Evolutionary conservation across 352 stramenopile genomes (phyloP).

Genomic region (Globisporangium cylindrosporum): DNA sequence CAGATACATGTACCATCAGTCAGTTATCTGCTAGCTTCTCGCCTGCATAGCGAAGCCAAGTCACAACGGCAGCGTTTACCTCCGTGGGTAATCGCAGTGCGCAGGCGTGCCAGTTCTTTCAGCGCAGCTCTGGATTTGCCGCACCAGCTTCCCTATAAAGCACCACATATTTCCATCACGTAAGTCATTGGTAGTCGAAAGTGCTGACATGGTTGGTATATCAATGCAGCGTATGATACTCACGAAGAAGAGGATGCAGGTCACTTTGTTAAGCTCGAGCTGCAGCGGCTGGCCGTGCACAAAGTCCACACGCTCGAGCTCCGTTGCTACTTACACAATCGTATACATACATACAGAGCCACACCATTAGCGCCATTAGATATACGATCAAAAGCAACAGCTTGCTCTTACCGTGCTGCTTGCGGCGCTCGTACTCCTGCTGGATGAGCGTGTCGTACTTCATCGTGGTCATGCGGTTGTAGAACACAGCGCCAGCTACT

Average conservation of each 20-base stretch:
- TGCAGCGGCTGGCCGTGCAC: constrained; percentile 47
- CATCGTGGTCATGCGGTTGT: constrained; percentile 49
- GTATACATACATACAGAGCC: neutral
- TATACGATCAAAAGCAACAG: too few species aligned
- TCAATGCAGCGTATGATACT: constrained; percentile 3
- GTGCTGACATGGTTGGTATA: neutral
- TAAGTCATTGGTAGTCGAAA: neutral
- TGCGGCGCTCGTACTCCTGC: constrained; percentile 17
- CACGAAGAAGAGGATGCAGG: constrained; percentile 80
- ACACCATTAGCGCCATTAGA: neutral
- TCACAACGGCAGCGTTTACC: constrained; percentile 19
- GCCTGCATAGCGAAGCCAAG: neutral
- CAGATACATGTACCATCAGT: neutral
- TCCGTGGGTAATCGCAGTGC: constrained; percentile 29
- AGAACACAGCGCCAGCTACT: constrained; percentile 48
- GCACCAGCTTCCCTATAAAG: constrained; percentile 58
- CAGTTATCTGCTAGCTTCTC: neutral
- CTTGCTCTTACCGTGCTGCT: constrained; percentile 8
- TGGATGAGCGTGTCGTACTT: constrained; percentile 48
- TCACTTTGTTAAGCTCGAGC: constrained; percentile 59
- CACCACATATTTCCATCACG: neutral
- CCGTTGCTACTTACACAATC: constrained; percentile 22
- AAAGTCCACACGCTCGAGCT: constrained; percentile 52
- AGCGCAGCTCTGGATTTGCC: constrained; percentile 48
- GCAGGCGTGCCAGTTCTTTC: constrained; percentile 43